Percentiles rank a stretch among this genome's conserved stretches.
Conservation (phyloP, 1,284 basidiomycete genomes). For the Anthracocystis setariae region DNA sequence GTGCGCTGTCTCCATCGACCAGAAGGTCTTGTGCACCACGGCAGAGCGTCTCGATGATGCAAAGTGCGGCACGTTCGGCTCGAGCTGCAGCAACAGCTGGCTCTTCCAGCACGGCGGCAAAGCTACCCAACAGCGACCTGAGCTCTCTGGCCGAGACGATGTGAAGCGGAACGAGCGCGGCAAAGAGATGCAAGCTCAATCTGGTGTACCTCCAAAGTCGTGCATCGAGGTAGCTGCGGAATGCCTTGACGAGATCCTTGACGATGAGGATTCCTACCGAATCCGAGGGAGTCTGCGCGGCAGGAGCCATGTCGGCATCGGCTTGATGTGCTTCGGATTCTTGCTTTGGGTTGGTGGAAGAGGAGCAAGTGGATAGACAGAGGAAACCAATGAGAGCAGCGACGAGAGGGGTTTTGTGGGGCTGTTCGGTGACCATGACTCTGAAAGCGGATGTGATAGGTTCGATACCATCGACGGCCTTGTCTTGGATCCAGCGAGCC, state of each 20-base stretch:
- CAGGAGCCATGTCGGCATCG: constrained; percentile 5
- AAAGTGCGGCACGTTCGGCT: constrained; percentile 83
- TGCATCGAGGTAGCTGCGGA: constrained; percentile 60
- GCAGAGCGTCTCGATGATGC: constrained; percentile 82
- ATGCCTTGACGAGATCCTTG: constrained; percentile 61
- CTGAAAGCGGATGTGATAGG: constrained; percentile 54
- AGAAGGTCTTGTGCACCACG: constrained; percentile 59
- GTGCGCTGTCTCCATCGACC: constrained; percentile 14
- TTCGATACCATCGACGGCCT: constrained; percentile 36
- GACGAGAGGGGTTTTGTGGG: constrained; percentile 54
- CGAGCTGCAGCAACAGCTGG: constrained; percentile 87
- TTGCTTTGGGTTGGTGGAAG: not conserved
- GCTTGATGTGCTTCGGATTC: not conserved
- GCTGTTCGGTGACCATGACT: constrained; percentile 61
- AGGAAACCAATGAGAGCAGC: constrained; percentile 64
- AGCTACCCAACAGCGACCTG: constrained; percentile 79
- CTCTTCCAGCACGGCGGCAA: constrained; percentile 85
- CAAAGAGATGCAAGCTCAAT: constrained; percentile 59
- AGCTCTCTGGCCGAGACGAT: constrained; percentile 81
- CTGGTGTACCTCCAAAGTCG: constrained; percentile 65
- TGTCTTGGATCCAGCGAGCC: constrained; percentile 58
- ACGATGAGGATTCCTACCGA: constrained; percentile 56
- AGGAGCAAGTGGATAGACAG: constrained; percentile 39
- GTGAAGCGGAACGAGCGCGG: constrained; percentile 71
- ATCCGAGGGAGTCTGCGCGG: not conserved